phyloP scores from a whole-genome alignment of 352 stramenopile genomes.

The Pythium rishiriense region DNA sequence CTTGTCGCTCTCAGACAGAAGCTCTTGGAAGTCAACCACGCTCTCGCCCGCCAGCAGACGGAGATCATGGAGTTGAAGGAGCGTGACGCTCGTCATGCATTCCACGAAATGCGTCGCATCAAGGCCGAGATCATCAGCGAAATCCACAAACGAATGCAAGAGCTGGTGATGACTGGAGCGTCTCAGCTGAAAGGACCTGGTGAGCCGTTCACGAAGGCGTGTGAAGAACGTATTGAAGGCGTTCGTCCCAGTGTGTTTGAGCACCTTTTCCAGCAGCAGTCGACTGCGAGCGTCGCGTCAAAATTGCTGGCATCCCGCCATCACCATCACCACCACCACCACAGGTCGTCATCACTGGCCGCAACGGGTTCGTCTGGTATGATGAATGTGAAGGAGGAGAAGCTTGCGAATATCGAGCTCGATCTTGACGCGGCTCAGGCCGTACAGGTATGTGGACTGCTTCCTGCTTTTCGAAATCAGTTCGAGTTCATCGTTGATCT shows the following conservation, averaged over 20 bases:
- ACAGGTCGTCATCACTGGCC: slow-evolving; percentile 9
- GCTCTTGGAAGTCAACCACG: slow-evolving; percentile 64
- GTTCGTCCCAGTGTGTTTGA: slow-evolving; percentile 62
- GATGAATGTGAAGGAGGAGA: slow-evolving; percentile 25
- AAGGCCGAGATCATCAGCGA: slow-evolving; percentile 61
- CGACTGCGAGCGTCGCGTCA: slow-evolving; percentile 32
- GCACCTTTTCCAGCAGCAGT: slow-evolving; percentile 54
- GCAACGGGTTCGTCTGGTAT: slow-evolving; percentile 11
- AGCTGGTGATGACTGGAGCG: slow-evolving; percentile 49
- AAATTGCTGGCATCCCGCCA: slow-evolving; percentile 20
- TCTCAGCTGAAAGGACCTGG: slow-evolving; percentile 14
- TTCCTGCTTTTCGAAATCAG: too few relatives aligned
- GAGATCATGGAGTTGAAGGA: slow-evolving; percentile 70
- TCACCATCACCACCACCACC: slow-evolving; percentile 24
- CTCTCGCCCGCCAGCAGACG: slow-evolving; percentile 57
- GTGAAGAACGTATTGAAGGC: slow-evolving; percentile 65
- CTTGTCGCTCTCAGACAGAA: slow-evolving; percentile 60
- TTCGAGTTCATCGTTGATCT: too few relatives aligned
- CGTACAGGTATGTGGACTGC: slow-evolving; percentile 21
- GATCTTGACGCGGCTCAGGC: slow-evolving; percentile 21
- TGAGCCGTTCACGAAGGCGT: slow-evolving; percentile 29
- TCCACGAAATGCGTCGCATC: slow-evolving; percentile 62
- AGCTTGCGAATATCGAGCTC: slow-evolving; percentile 19
- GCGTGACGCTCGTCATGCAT: slow-evolving; percentile 55
- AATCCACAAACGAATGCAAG: slow-evolving; percentile 64